These are phyloP conservation scores for Lachancea fermentati DNA, from an alignment of 805 yeast species.

Conservation along the genomic window DNA sequence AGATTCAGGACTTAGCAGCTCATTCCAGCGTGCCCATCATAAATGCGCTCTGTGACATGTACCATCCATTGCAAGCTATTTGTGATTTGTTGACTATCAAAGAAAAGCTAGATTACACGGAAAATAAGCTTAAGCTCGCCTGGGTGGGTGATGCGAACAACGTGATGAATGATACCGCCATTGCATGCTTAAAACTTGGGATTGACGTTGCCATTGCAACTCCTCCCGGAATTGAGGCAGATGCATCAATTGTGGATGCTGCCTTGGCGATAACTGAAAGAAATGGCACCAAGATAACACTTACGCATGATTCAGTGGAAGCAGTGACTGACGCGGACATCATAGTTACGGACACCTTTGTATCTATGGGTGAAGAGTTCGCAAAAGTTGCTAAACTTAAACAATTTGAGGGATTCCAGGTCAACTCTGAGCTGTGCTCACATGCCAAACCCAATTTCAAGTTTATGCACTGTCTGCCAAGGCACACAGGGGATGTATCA, in stretches of 20 bases:
- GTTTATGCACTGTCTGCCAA: constrained; percentile 97
- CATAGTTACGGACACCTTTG: constrained; percentile 93
- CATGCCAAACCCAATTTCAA: constrained; percentile 68
- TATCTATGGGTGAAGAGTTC: constrained; percentile 95
- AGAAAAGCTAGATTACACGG: constrained; percentile 56
- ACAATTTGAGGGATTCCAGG: constrained; percentile 85
- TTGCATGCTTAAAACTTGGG: constrained; percentile 81
- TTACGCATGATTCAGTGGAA: constrained; percentile 64
- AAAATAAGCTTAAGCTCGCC: constrained; percentile 63
- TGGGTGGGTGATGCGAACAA: constrained; percentile 98
- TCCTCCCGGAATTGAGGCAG: constrained; percentile 68
- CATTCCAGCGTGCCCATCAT: constrained; percentile 87
- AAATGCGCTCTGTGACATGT: constrained; percentile 87
- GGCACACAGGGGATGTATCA: constrained; percentile 89
- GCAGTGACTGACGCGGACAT: constrained; percentile 76
- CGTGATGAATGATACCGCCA: constrained; percentile 87
- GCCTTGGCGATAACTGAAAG: constrained; percentile 50
- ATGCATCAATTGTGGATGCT: constrained; percentile 43
- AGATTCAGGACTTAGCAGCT: constrained; percentile 69
- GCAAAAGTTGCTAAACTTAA: constrained; percentile 65
- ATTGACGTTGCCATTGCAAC: constrained; percentile 80
- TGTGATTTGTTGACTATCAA: constrained; percentile 84
- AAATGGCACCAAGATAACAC: constrained; percentile 47
- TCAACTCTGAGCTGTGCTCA: constrained; percentile 57
- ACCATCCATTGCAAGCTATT: constrained; percentile 93